Evolutionary conservation across 2,329 filamentous ascomycete species (phyloP), one percentile per base, ranked within the genome.

Genomic region (Xylariaceae sp.): DNA sequence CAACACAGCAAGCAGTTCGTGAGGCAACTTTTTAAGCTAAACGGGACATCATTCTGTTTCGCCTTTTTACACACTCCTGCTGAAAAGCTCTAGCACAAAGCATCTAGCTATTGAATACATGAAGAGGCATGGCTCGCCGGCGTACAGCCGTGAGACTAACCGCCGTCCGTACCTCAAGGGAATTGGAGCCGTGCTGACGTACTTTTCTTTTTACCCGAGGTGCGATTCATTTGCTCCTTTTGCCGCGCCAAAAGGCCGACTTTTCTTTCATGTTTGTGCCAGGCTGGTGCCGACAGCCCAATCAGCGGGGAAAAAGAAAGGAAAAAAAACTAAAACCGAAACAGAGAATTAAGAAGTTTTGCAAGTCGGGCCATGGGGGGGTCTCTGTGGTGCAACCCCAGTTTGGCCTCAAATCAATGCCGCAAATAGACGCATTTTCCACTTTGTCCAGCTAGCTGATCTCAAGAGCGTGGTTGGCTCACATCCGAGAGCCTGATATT

Each of bases 161-260:
- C 67, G 61, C 68, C 73, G 53, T 68, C 68, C 73, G 53, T 68
- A 64, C 65, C 67, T 68, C 65, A 64, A 65, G n/a, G 67, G 71
- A 71, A 74, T 71, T 69, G 73, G 67, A 66, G 73, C 77, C 72
- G 75, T 74, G 76, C 76, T 67, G 72, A 71, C 64, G 66, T 73
- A 73, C 75, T 75, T 72, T 30, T 30, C 23, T 76, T 51, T 51
- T 73, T 77, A 76, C 69, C 62, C 70, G 69, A 53, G 69, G 62
- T 67, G 66, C 70, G 70, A 67, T 65, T 66, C 67, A 68, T 64
- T 67, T 71, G 69, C 41, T 69, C 63, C 63, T 61, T 57, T 55
- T 45, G 52, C 35, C 57, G 62, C 51, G 52, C 48, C n/a, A 53
- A 58, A 61, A 48, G 53, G 23, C 48, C 30, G 54, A 57, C 60